Conservation (phyloP, 768 basidiomycete species). For the Suillus lakei region DNA sequence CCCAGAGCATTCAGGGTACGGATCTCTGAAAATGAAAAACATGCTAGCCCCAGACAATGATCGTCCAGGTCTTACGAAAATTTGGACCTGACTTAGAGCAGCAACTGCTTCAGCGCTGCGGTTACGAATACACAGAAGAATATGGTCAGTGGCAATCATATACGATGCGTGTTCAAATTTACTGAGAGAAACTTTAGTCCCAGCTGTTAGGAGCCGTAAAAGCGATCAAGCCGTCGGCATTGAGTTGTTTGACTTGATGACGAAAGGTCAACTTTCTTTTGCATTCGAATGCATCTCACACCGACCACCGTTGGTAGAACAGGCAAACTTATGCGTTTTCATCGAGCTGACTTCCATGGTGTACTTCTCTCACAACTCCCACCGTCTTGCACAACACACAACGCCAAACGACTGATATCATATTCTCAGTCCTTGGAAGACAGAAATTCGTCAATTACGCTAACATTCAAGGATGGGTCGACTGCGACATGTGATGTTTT, state of each 20-base stretch:
- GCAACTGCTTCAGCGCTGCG: conserved; percentile 22
- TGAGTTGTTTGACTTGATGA: conserved; percentile 58
- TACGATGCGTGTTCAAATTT: background rate
- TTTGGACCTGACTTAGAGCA: conserved; percentile 23
- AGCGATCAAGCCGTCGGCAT: conserved; percentile 60
- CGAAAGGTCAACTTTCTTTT: conserved; percentile 50
- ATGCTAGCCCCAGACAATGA: background rate
- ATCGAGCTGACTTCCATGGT: conserved; percentile 70
- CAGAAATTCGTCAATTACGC: conserved; percentile 37
- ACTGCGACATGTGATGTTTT: conserved; percentile 65
- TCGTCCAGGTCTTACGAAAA: conserved; percentile 25
- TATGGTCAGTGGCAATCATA: conserved; percentile 19
- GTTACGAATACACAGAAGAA: conserved; percentile 24
- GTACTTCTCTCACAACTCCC: conserved; percentile 57
- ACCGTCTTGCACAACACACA: conserved; percentile 49
- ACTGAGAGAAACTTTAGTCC: conserved; percentile 41
- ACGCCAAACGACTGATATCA: conserved; percentile 61
- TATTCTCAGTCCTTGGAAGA: conserved; percentile 49
- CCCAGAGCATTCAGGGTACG: conserved; percentile 36
- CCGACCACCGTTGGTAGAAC: conserved; percentile 12
- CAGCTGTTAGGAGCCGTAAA: conserved; percentile 60
- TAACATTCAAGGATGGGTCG: conserved; percentile 68
- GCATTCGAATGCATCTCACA: background rate
- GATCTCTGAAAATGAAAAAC: background rate
- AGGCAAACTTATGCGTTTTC: conserved; percentile 58